Conservation (phyloP, 306 rosid species). For the Rubus parviflorus region DNA sequence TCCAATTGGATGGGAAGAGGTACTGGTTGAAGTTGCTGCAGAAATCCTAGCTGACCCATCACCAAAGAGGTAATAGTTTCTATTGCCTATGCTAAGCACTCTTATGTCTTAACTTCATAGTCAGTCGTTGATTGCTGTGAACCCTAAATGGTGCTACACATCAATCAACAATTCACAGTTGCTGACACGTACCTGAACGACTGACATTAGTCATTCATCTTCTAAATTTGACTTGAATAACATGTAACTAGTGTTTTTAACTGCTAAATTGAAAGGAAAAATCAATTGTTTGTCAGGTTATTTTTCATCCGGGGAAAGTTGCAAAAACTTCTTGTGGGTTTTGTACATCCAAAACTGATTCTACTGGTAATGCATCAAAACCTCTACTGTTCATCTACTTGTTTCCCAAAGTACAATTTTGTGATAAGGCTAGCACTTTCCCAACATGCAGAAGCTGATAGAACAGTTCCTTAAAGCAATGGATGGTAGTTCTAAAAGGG, state of each 20-base stretch:
- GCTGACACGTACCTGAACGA: neutral
- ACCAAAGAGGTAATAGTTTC: conserved; percentile 46
- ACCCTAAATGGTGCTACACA: neutral
- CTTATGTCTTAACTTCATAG: neutral
- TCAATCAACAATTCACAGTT: neutral
- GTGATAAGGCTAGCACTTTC: conserved; percentile 14
- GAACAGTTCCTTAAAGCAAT: conserved; percentile 66
- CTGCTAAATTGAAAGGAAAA: neutral
- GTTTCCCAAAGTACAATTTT: conserved; percentile 15
- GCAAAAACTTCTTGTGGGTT: conserved; percentile 79
- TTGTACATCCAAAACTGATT: conserved; percentile 74
- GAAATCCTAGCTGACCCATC: conserved; percentile 80
- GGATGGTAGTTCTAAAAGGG: conserved; percentile 56
- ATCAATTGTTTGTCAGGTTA: conserved; percentile 47
- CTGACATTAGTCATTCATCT: neutral
- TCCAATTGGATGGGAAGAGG: conserved; percentile 84
- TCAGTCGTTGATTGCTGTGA: neutral
- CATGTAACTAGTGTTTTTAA: neutral
- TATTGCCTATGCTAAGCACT: neutral
- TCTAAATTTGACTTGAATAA: neutral
- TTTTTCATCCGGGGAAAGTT: conserved; percentile 56
- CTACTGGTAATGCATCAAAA: conserved; percentile 54
- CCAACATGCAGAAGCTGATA: conserved; percentile 68
- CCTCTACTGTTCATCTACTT: conserved; percentile 2
- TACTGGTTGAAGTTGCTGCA: conserved; percentile 55